Conservation (phyloP, 208 protist genomes). For the Trypanosoma boissoni region DNA sequence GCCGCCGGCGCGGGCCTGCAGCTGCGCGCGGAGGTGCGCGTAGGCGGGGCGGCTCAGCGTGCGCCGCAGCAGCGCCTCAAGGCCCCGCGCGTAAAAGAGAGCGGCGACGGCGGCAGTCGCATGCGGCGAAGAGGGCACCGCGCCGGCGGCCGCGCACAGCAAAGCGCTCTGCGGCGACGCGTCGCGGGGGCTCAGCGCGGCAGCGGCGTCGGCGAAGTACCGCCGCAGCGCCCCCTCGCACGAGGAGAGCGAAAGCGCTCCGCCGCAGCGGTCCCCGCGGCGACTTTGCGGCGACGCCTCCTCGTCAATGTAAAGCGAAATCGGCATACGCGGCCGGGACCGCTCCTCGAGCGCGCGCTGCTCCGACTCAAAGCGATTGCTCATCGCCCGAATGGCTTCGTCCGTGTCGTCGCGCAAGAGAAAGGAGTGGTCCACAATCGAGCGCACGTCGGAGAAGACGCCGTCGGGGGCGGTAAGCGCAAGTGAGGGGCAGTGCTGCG, state of each 20-base stretch:
- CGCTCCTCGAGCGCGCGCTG: conserved; percentile 3
- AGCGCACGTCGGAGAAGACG: conserved; percentile 29
- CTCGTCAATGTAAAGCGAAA: conserved; percentile 9
- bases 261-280: too few relatives aligned
- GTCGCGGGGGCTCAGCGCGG: too few relatives aligned
- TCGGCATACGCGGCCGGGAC: neutral
- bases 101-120: conserved; percentile 41
- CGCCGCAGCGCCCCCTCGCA: too few relatives aligned
- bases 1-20: conserved; percentile 31
- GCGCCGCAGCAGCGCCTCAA: conserved; percentile 27
- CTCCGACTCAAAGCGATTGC: conserved; percentile 45
- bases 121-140: neutral
- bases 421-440: conserved; percentile 59
- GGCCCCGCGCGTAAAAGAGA: conserved; percentile 43
- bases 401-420: conserved; percentile 66
- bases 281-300: too few relatives aligned
- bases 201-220: too few relatives aligned
- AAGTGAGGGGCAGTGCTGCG: conserved; percentile 14
- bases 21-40: conserved; percentile 39
- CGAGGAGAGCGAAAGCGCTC: too few relatives aligned
- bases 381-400: conserved; percentile 59
- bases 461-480: conserved; percentile 9
- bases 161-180: conserved; percentile 4
- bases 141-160: conserved; percentile 2
- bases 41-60: conserved; percentile 34